phyloP scores from a whole-genome alignment of 345 rosid species.

The Barbarea vulgaris region DNA sequence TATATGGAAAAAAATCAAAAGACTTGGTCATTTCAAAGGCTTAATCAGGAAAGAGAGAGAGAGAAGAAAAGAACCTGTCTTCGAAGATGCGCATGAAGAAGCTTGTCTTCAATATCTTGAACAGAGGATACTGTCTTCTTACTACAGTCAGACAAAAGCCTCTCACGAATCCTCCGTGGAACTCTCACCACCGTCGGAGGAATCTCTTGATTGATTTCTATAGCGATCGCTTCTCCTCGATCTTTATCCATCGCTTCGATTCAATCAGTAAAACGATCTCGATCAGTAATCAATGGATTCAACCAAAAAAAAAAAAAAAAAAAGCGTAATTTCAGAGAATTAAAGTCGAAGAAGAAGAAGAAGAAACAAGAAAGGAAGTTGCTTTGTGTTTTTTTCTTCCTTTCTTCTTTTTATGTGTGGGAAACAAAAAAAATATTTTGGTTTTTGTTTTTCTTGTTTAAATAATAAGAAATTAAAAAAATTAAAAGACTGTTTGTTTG shows the following conservation, averaged over 20 bases:
- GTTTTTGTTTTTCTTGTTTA: too few relatives aligned
- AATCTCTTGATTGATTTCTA: conserved; percentile 57
- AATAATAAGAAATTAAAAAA: too few relatives aligned
- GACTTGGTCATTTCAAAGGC: conserved; percentile 15
- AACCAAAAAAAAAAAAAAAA: not conserved
- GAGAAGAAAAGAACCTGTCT: conserved; percentile 63
- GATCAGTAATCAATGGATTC: conserved; percentile 3
- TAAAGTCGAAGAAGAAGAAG: conserved; percentile 21
- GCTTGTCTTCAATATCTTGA: conserved; percentile 91
- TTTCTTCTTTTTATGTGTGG: too few relatives aligned
- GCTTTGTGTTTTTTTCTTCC: conserved; percentile 36
- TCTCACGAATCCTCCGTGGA: conserved; percentile 74
- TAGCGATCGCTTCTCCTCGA: conserved; percentile 49
- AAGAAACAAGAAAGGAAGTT: conserved; percentile 25
- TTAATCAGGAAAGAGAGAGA: not conserved
- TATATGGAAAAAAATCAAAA: conserved; percentile 24
- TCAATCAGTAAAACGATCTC: conserved; percentile 5
- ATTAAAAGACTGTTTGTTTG: conserved; percentile 43
- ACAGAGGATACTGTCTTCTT: conserved; percentile 61
- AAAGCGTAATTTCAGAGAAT: conserved; percentile 18
- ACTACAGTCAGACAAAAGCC: conserved; percentile 62
- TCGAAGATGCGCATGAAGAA: conserved; percentile 88
- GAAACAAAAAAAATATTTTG: too few relatives aligned
- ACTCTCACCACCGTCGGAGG: conserved; percentile 48
- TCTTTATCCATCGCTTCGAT: conserved; percentile 58